Evolutionary conservation across 1,284 basidiomycete genomes (phyloP).

Genomic region (Sparassis latifolia): DNA sequence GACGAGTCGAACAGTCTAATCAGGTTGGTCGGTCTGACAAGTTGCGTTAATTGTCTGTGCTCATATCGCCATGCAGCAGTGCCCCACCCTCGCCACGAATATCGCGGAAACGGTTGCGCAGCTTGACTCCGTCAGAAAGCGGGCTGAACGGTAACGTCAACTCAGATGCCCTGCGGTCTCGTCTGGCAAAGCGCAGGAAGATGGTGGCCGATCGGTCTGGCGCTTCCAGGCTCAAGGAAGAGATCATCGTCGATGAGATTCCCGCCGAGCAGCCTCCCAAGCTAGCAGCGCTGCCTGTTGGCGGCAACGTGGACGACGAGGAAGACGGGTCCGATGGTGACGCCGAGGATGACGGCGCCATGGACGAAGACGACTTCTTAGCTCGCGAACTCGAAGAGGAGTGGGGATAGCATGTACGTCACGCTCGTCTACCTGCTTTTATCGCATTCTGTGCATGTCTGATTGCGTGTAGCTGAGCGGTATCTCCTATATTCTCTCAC

Average conservation of each 20-base stretch:
- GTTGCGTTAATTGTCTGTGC: neutral
- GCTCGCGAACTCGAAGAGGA: slow-evolving; percentile 69
- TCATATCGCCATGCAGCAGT: slow-evolving; percentile 26
- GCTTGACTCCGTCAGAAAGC: slow-evolving; percentile 59
- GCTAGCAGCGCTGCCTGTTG: slow-evolving; percentile 4
- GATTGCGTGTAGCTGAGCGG: slow-evolving; percentile 7
- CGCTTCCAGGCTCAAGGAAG: slow-evolving; percentile 60
- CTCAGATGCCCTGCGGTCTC: slow-evolving; percentile 47
- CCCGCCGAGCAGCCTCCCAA: slow-evolving; percentile 22
- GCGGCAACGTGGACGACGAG: slow-evolving; percentile 24
- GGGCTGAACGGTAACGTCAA: slow-evolving; percentile 31
- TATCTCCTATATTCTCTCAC: slow-evolving; percentile 3
- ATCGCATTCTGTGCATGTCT: slow-evolving; percentile 3
- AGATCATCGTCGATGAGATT: slow-evolving; percentile 54
- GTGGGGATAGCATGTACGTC: slow-evolving; percentile 43
- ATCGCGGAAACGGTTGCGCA: slow-evolving; percentile 64
- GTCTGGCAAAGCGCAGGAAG: slow-evolving; percentile 72
- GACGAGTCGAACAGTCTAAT: slow-evolving; percentile 40
- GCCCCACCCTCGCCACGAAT: slow-evolving; percentile 37
- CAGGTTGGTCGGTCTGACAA: slow-evolving; percentile 30
- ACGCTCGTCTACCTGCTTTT: neutral
- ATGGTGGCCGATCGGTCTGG: slow-evolving; percentile 55
- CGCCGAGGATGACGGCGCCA: slow-evolving; percentile 31
- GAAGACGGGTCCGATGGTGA: slow-evolving; percentile 38
- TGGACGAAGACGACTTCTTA: slow-evolving; percentile 64